Base-by-base conservation (phyloP, 139 green algal species). In the Deuterostichococcus epilithicus region DNA sequence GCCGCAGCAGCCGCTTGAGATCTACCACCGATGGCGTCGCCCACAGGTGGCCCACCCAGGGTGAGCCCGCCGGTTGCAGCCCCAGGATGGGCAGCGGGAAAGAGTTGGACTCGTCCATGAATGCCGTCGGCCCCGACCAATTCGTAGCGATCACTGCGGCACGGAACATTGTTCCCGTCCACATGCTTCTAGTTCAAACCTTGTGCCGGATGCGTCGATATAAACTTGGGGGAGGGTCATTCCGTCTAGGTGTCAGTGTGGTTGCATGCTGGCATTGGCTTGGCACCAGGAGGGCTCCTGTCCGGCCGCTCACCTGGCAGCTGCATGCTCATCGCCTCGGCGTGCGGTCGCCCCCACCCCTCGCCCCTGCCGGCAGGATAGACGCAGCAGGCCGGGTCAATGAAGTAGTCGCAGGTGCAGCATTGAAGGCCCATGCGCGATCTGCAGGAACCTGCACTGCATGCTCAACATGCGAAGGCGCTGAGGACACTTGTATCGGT, bases 341-440 rank as follows among this genome's bases (percentile, higher is more conserved):
- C 78, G 0, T 86, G 78, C 0, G 90, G 91, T 60, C 91, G 85
- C 5, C 89, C 91, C 91, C 91, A 94, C 36, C 90, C 89, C 82
- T 93, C 89, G 2, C 88, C 89, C 67, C 79, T 79, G 75, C 65
- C n/a, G n/a, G n/a, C n/a, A n/a, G n/a, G n/a, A n/a, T n/a, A n/a
- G n/a, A n/a, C n/a, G n/a, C n/a, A n/a, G 36, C 5, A 0, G 8
- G 23, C n/a, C 25, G 1, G 45, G 34, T 1, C 63, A 44, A 63
- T 63, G 52, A 5, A 13, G 28, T n/a, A 13, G 8, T 52, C 8
- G 8, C 42, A 52, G 13, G 42, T 23, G 42, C 42, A 52, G 42
- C 42, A 52, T 52, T 52, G 42, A n/a, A n/a, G n/a, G n/a, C n/a
- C 42, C 42, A 52, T 52, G 42, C 42, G 42, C 8, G n/a, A n/a